Evolutionary conservation across 1,139 yeast species (phyloP), one percentile per base, ranked within the genome.

Genomic region (Suhomyces chickasaworum): DNA sequence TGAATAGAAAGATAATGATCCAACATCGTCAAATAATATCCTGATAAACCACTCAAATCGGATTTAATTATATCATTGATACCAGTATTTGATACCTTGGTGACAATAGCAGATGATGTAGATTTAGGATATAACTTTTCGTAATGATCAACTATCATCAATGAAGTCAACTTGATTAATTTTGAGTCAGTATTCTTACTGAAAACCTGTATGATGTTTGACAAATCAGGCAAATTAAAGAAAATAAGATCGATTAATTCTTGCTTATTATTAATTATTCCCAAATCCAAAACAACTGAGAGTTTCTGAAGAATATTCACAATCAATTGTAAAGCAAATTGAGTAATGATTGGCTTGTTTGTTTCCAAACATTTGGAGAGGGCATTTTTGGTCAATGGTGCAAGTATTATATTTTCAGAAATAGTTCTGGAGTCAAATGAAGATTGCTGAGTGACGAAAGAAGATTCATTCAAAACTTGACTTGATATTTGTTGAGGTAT

Each of bases 291-390:
- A 1, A 84, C 61, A 1, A 53, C 48, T 8, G 72, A 60, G 16
- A 85, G 69, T 56, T 86, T 86, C 41, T 73, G 68, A 48, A 90
- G 67, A 2, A 80, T 70, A 39, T 78, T 73, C 31, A 78, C 65
- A 8, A 89, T 61, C 23, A 88, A 57, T 57, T 87, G 91, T 23
- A 82, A 68, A 1, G 84, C 77, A 38, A 87, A 69, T 55, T 87
- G 95, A 47, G 75, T 78, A 22, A 89, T 74, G n/a, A 90, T 63
- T 1, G 69, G 61, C n/a, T 74, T 67, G 2, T 82, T 81, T 3
- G 58, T 51, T 31, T 73, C 75, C 32, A 90, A 64, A 44, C 89
- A 79, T 55, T 81, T 85, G 0, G 77, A 69, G 41, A 91, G 67
- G 0, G 85, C 72, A 2, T 74, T 50, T 52, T 81, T 80, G 2